These are phyloP conservation scores for Raffaelea ambrosiae DNA, from an alignment of 2,329 filamentous ascomycete species.

Conservation along the genomic window DNA sequence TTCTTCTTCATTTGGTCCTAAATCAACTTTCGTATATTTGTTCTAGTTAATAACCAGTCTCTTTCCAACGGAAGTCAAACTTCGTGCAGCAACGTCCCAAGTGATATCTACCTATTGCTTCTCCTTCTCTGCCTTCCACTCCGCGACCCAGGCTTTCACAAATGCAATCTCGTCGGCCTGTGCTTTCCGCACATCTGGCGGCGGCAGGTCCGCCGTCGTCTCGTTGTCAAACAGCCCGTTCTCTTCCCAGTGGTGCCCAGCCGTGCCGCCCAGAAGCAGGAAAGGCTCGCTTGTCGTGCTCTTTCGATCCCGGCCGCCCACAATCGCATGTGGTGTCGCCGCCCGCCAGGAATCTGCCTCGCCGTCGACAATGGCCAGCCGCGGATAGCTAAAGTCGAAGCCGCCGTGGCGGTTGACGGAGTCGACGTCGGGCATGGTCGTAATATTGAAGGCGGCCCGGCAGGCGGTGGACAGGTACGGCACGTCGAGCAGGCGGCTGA, in stretches of 20 bases:
- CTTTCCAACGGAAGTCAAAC: too few species aligned
- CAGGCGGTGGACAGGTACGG: slow-evolving; percentile 57
- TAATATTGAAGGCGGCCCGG: slow-evolving; percentile 61
- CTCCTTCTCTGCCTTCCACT: slow-evolving; percentile 5
- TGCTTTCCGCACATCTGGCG: slow-evolving; percentile 6
- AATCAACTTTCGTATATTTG: too few species aligned
- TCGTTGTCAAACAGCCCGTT: slow-evolving; percentile 58
- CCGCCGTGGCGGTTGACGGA: slow-evolving; percentile 71
- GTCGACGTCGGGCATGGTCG: slow-evolving; percentile 50
- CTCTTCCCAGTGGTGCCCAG: slow-evolving; percentile 75
- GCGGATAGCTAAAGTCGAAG: slow-evolving; percentile 62
- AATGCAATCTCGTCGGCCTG: slow-evolving; percentile 13
- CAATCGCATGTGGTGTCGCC: slow-evolving; percentile 62
- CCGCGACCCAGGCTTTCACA: slow-evolving; percentile 12
- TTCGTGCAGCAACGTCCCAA: too few species aligned
- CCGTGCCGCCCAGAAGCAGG: slow-evolving; percentile 59
- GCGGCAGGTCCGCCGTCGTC: slow-evolving; percentile 27
- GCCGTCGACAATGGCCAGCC: slow-evolving; percentile 71
- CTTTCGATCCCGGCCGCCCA: slow-evolving; percentile 43
- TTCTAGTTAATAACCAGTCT: too few species aligned
- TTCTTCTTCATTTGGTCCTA: too few species aligned
- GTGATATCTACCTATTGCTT: not conserved
- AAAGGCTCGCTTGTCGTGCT: slow-evolving; percentile 61
- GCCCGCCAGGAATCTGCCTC: slow-evolving; percentile 73
- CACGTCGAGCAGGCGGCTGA: slow-evolving; percentile 62